Conservation (phyloP, 352 stramenopile species). For the Phytopythium vexans region DNA sequence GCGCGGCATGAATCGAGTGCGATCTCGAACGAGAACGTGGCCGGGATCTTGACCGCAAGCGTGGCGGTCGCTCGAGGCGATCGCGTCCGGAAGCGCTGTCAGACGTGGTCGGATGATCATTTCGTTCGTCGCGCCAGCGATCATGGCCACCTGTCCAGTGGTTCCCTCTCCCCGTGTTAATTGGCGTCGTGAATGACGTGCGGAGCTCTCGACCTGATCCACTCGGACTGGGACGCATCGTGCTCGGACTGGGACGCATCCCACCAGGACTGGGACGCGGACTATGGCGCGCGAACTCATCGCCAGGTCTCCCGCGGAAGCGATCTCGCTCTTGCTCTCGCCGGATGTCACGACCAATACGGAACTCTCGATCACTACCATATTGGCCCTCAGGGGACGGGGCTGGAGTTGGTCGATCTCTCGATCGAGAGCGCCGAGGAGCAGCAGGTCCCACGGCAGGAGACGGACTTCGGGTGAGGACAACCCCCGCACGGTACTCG, state of each 20-base stretch:
- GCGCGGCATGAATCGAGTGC: background rate
- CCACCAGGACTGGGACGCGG: no score
- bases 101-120: no score
- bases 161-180: background rate
- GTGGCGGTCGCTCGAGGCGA: background rate
- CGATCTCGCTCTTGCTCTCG: background rate
- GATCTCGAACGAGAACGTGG: slow-evolving; percentile 4
- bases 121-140: no score
- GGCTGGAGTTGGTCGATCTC: slow-evolving; percentile 12
- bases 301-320: background rate
- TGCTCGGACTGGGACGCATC: slow-evolving; percentile 3
- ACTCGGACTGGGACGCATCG: slow-evolving; percentile 5
- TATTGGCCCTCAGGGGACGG: slow-evolving; percentile 2
- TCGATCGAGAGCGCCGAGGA: slow-evolving; percentile 30
- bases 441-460: background rate
- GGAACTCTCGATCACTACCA: background rate
- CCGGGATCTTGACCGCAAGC: background rate
- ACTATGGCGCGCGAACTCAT: background rate
- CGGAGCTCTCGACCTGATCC: background rate
- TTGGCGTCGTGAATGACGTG: slow-evolving; percentile 2
- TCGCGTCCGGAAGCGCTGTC: background rate
- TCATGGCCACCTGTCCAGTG: no score
- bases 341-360: background rate
- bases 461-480: slow-evolving; percentile 22
- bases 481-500: slow-evolving; percentile 34